Percentiles rank a stretch among this genome's conserved stretches.
Conservation (phyloP, 306 rosid genomes). For the Prunus fruticosa region DNA sequence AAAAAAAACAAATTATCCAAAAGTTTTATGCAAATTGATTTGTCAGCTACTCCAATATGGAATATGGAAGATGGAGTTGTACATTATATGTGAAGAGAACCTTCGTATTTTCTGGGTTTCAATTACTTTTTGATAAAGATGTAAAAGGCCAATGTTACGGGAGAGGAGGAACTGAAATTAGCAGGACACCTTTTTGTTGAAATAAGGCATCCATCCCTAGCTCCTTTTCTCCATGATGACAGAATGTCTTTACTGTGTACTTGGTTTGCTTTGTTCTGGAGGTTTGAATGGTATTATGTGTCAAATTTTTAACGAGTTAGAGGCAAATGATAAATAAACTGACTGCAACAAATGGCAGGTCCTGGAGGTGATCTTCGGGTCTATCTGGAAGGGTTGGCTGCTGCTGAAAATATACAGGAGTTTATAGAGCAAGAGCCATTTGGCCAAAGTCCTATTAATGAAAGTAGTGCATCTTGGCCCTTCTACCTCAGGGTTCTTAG, state of each 20-base stretch:
- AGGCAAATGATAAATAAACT: neutral
- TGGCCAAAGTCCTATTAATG: constrained; percentile 52
- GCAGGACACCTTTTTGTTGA: neutral
- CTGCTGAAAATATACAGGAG: constrained; percentile 41
- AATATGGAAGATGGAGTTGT: neutral
- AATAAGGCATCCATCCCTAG: neutral
- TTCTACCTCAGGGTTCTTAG: constrained; percentile 51
- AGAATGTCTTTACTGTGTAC: neutral
- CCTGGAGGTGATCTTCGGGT: constrained; percentile 51
- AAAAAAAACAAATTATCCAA: neutral
- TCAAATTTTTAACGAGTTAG: neutral
- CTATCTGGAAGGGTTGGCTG: constrained; percentile 55
- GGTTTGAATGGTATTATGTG: neutral
- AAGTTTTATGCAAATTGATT: neutral
- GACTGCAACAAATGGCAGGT: constrained; percentile 34
- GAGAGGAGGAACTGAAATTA: neutral
- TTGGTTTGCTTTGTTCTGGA: neutral
- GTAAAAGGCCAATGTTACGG: neutral
- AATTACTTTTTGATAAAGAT: neutral
- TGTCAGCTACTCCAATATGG: neutral
- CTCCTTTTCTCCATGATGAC: neutral
- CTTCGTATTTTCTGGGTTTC: neutral
- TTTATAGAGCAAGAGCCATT: constrained; percentile 55
- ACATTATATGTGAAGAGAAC: neutral
- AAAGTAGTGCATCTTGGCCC: constrained; percentile 52